These are phyloP conservation scores for Jasminum sambac DNA, from an alignment of 257 asterid genomes.

Conservation along the genomic window DNA sequence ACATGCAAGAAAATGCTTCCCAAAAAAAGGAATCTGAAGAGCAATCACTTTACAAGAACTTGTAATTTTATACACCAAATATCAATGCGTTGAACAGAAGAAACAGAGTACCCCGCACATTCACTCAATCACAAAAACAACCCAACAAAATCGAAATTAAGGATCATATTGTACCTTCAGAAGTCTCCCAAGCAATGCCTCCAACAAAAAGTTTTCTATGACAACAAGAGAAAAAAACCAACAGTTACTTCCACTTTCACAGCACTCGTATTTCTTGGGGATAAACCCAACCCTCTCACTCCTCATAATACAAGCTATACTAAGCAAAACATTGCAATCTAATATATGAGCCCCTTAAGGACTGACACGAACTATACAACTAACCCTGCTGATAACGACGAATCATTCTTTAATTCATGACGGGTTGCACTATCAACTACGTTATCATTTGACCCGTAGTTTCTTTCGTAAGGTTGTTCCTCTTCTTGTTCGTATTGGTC, in stretches of 20 bases:
- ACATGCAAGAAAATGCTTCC: neutral
- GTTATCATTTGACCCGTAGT: constrained; percentile 64
- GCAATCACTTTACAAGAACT: neutral
- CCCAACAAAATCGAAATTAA: neutral
- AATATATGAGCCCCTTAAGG: constrained; percentile 32
- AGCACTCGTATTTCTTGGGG: constrained; percentile 44
- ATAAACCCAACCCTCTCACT: constrained; percentile 50
- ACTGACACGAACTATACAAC: constrained; percentile 74
- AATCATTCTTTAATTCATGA: constrained; percentile 74
- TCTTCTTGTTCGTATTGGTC: constrained; percentile 65
- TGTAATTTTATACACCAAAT: neutral
- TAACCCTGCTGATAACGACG: constrained; percentile 98
- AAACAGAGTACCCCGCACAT: neutral
- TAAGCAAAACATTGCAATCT: constrained; percentile 42
- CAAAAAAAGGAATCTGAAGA: neutral
- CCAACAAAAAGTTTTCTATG: constrained; percentile 98
- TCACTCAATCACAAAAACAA: neutral
- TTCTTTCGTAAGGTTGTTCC: constrained; percentile 30
- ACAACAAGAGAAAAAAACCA: constrained; percentile 67
- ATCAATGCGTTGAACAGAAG: neutral
- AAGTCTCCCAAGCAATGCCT: constrained; percentile 99
- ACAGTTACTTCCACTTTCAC: constrained; percentile 64
- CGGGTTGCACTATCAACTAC: constrained; percentile 78
- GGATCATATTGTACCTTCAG: constrained; percentile 60
- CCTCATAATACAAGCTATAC: constrained; percentile 40